Evolutionary conservation across 1,284 basidiomycete species (phyloP).

Genomic region (Cutaneotrichosporon sp.): DNA sequence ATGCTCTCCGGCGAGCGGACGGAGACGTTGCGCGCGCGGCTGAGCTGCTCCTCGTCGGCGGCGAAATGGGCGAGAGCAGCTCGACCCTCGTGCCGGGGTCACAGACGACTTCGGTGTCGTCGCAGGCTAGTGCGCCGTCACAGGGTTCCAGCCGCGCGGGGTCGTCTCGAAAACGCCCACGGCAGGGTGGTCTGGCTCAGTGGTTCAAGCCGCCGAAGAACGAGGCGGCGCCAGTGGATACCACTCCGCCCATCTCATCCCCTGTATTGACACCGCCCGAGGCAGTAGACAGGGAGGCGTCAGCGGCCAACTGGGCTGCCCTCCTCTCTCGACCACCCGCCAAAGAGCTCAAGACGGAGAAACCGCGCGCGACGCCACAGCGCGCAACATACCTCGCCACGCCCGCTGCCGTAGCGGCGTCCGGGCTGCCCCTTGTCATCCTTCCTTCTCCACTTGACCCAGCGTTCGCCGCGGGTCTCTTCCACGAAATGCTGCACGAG

Average conservation of each 20-base stretch:
- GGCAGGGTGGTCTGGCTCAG: constrained; percentile 1
- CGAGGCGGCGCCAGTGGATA: too few relatives aligned
- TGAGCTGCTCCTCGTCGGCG: constrained; percentile 48
- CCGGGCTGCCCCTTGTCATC: constrained; percentile 43
- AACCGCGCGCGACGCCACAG: constrained; percentile 17
- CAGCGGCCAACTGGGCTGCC: constrained; percentile 16
- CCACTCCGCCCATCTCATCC: neutral
- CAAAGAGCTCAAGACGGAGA: constrained; percentile 3
- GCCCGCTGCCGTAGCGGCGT: constrained; percentile 55
- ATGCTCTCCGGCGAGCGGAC: constrained; percentile 57
- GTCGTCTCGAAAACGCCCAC: neutral
- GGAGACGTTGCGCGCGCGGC: constrained; percentile 60
- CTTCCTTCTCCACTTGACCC: constrained; percentile 57
- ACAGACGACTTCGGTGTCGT: neutral
- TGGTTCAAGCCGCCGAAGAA: constrained; percentile 6
- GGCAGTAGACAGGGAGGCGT: constrained; percentile 2
- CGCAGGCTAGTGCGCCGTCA: neutral
- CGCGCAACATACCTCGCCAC: constrained; percentile 27
- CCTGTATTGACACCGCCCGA: neutral
- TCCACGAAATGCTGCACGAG: constrained; percentile 50
- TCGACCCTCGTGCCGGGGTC: neutral
- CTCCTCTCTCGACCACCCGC: constrained; percentile 3
- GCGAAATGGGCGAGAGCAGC: neutral
- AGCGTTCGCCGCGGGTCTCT: constrained; percentile 58
- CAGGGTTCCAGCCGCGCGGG: too few relatives aligned